Conservation (phyloP, 192 early-diverging fungal species). For the Coemansia sp. region DNA sequence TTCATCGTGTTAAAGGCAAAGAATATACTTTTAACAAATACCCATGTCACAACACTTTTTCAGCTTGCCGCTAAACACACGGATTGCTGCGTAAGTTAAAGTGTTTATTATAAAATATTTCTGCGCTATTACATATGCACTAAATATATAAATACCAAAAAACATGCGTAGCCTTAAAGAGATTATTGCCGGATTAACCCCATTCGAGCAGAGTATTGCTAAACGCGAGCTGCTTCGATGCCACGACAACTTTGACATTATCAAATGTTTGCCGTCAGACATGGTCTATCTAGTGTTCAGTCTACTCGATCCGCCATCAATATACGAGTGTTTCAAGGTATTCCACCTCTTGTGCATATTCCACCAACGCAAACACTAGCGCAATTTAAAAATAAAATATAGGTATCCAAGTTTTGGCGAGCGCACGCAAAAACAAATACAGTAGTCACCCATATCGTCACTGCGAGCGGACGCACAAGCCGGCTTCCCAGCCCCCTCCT, state of each 20-base stretch:
- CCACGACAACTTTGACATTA: slow-evolving; percentile 12
- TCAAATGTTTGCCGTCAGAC: slow-evolving; percentile 13
- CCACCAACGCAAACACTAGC: neutral
- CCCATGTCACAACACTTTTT: slow-evolving; percentile 2
- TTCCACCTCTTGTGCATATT: neutral
- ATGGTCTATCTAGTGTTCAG: slow-evolving; percentile 4
- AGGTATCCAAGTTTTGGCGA: slow-evolving; percentile 13
- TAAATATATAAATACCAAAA: neutral
- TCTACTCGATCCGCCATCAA: slow-evolving; percentile 1
- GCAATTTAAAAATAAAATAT: neutral
- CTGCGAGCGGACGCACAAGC: neutral
- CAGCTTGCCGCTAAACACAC: slow-evolving; percentile 6
- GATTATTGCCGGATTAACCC: slow-evolving; percentile 12
- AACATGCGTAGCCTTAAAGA: slow-evolving; percentile 6
- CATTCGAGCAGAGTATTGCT: slow-evolving; percentile 15
- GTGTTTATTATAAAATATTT: neutral
- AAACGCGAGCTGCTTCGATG: slow-evolving; percentile 10
- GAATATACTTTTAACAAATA: too few species aligned
- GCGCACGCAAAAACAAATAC: neutral
- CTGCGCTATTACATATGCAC: neutral
- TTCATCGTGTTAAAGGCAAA: too few species aligned
- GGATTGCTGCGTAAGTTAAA: slow-evolving; percentile 11
- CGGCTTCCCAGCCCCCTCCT: neutral
- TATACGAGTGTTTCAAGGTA: slow-evolving; percentile 12
- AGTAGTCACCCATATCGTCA: slow-evolving; percentile 1